Evolutionary conservation across 805 yeast species (phyloP).

Genomic region (Suhomyces sp.): DNA sequence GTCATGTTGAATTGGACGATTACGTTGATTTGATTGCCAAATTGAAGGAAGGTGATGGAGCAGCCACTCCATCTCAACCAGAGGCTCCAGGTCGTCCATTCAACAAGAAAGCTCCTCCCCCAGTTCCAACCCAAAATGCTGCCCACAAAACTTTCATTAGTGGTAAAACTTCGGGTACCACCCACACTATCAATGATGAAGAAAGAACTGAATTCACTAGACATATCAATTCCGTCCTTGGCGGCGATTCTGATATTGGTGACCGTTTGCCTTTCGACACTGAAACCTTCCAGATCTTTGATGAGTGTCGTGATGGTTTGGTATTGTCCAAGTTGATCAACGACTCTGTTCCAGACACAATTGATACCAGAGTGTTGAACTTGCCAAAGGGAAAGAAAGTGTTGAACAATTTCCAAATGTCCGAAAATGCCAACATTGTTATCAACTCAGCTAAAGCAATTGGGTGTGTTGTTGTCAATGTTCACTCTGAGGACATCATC

Average conservation of each 20-base stretch:
- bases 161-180: constrained; percentile 86
- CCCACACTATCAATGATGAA: constrained; percentile 96
- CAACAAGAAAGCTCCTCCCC: constrained; percentile 27
- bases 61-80: constrained; percentile 3
- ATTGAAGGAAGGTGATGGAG: constrained; percentile 49
- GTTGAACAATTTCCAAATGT: constrained; percentile 90
- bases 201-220: constrained; percentile 94
- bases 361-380: constrained; percentile 95
- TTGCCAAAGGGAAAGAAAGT: constrained; percentile 70
- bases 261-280: constrained; percentile 85
- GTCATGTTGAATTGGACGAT: constrained; percentile 94
- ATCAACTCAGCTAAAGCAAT: constrained; percentile 98
- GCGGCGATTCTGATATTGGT: constrained; percentile 86
- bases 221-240: constrained; percentile 87
- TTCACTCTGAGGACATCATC: constrained; percentile 91
- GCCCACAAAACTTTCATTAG: constrained; percentile 67
- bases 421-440: constrained; percentile 95
- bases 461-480: constrained; percentile 97
- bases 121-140: constrained; percentile 49
- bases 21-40: constrained; percentile 82
- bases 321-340: constrained; percentile 90
- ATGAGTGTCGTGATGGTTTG: constrained; percentile 94
- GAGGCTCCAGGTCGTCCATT: constrained; percentile 20
- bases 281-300: constrained; percentile 92
- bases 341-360: constrained; percentile 97